These are phyloP conservation scores for Beauveria varroae DNA, from an alignment of 2,329 filamentous ascomycete genomes.

Conservation along the genomic window DNA sequence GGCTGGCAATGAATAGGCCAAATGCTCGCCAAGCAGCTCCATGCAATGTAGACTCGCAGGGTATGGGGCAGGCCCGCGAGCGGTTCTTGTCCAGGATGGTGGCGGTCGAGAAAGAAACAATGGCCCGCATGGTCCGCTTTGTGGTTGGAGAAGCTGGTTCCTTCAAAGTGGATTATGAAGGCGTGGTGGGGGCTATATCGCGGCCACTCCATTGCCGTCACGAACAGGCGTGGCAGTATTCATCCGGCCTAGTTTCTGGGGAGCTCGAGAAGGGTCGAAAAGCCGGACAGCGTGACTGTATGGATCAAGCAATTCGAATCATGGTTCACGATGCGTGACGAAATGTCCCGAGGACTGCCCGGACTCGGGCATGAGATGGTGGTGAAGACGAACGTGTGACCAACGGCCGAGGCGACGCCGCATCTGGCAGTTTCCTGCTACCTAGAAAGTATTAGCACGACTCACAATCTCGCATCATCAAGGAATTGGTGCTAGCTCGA, in stretches of 20 bases:
- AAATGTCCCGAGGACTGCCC: not conserved
- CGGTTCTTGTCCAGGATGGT: not conserved
- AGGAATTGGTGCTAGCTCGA: not conserved
- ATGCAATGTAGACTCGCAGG: not conserved
- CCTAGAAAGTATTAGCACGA: not conserved
- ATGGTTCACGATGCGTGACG: not conserved
- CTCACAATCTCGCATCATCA: not conserved
- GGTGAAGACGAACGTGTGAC: not conserved
- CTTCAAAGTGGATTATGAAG: not conserved
- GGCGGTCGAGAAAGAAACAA: not conserved
- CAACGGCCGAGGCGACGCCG: not conserved
- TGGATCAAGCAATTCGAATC: not conserved
- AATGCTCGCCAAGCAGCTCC: not conserved
- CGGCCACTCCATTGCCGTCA: not conserved
- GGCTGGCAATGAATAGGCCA: not conserved
- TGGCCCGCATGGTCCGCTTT: not conserved
- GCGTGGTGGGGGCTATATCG: conserved; percentile 3
- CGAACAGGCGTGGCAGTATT: not conserved
- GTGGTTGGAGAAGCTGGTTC: not conserved
- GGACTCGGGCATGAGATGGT: not conserved
- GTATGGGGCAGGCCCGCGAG: not conserved
- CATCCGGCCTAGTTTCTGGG: not conserved
- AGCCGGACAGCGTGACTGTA: not conserved
- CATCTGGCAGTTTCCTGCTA: not conserved
- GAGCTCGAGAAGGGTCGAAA: not conserved